phyloP scores from a whole-genome alignment of 2,329 filamentous ascomycete genomes.

The Rhexocercosporidium sp. region DNA sequence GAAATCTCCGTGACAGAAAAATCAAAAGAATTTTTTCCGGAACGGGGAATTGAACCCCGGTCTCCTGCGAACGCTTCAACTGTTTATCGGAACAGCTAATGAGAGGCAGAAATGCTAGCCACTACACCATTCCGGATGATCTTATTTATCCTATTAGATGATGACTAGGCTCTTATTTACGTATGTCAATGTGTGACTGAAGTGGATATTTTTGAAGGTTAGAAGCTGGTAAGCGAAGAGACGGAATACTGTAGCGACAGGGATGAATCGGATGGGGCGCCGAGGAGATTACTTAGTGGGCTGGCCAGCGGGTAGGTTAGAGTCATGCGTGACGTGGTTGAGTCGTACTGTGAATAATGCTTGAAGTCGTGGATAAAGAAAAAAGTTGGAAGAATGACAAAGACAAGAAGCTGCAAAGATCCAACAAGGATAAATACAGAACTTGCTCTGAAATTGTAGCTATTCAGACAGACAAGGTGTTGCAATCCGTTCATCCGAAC shows the following conservation, averaged over 20 bases:
- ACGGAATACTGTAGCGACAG: background rate
- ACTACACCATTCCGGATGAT: conserved; percentile 19
- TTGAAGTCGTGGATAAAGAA: background rate
- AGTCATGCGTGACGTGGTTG: background rate
- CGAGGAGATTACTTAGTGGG: conserved; percentile 8
- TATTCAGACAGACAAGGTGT: too few relatives aligned
- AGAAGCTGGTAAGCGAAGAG: background rate
- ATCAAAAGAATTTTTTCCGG: conserved; percentile 4
- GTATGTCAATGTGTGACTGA: background rate
- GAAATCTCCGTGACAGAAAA: background rate
- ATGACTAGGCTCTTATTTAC: background rate
- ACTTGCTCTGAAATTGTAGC: background rate
- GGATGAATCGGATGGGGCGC: background rate
- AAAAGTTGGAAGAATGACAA: background rate
- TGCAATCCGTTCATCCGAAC: background rate
- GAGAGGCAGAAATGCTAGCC: conserved; percentile 22
- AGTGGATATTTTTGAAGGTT: background rate
- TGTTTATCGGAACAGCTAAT: background rate
- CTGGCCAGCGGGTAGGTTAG: background rate
- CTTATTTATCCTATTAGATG: background rate
- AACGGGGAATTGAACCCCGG: conserved; percentile 22
- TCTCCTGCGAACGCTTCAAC: conserved; percentile 16
- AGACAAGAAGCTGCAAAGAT: background rate
- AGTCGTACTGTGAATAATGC: background rate
- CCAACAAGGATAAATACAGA: background rate